These are phyloP conservation scores for Omphalotus guepiniiformis DNA, from an alignment of 768 basidiomycete genomes.

Conservation along the genomic window DNA sequence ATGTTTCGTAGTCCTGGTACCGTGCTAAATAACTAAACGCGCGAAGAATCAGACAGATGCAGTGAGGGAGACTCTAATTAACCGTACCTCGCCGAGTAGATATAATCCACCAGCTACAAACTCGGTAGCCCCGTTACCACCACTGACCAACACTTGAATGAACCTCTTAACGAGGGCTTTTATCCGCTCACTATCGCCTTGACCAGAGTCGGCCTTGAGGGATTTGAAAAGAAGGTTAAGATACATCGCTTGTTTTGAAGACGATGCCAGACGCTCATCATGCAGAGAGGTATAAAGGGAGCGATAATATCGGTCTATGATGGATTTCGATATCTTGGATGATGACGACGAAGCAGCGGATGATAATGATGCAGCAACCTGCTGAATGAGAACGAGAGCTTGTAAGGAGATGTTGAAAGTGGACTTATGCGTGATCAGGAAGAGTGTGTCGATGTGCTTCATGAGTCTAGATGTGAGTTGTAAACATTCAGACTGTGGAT, in stretches of 20 bases:
- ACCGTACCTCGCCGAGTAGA: slow-evolving; percentile 78
- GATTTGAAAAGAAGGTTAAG: slow-evolving; percentile 92
- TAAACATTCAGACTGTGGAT: background rate
- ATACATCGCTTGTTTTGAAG: slow-evolving; percentile 96
- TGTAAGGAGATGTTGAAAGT: slow-evolving; percentile 97
- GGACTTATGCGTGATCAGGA: slow-evolving; percentile 90
- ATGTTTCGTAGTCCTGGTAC: slow-evolving; percentile 37
- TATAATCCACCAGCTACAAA: slow-evolving; percentile 88
- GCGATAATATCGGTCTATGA: slow-evolving; percentile 70
- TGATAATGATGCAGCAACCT: slow-evolving; percentile 60
- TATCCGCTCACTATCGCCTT: slow-evolving; percentile 53
- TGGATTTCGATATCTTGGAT: slow-evolving; percentile 38
- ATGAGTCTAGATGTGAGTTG: slow-evolving; percentile 52
- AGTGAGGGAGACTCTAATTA: background rate
- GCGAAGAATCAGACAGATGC: slow-evolving; percentile 2
- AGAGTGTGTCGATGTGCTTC: slow-evolving; percentile 88
- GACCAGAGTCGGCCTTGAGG: slow-evolving; percentile 59
- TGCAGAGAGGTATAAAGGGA: slow-evolving; percentile 87
- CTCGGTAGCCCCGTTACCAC: slow-evolving; percentile 72
- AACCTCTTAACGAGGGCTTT: slow-evolving; percentile 82
- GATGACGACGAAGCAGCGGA: slow-evolving; percentile 37
- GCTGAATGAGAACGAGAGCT: slow-evolving; percentile 84
- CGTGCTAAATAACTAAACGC: slow-evolving; percentile 35
- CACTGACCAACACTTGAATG: slow-evolving; percentile 70
- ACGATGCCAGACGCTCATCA: slow-evolving; percentile 73